phyloP scores from a whole-genome alignment of 2,329 filamentous ascomycete genomes.

The Epichloe brachyelytri region DNA sequence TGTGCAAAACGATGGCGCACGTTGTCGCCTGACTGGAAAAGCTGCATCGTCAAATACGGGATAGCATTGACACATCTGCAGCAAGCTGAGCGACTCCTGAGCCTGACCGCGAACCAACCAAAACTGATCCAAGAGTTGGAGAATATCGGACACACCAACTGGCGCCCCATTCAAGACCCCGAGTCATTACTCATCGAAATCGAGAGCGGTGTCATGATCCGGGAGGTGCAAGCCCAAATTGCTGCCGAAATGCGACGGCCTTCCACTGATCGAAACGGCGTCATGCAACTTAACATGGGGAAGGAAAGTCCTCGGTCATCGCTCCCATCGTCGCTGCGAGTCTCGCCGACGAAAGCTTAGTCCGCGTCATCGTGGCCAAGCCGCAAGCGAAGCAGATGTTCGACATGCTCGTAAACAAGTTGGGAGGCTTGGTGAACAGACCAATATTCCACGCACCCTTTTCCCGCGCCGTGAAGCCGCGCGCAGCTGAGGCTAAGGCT shows the following conservation, averaged over 20 bases:
- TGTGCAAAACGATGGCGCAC: constrained; percentile 5
- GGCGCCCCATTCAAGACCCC: constrained; percentile 36
- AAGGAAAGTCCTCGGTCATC: constrained; percentile 59
- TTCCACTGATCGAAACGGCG: constrained; percentile 27
- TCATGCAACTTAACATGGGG: constrained; percentile 59
- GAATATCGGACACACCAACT: constrained; percentile 43
- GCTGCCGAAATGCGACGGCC: constrained; percentile 41
- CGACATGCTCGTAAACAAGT: constrained; percentile 14
- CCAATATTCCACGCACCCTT: constrained; percentile 46
- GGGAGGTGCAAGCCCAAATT: constrained; percentile 45
- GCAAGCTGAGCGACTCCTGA: constrained; percentile 27
- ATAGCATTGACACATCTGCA: constrained; percentile 27
- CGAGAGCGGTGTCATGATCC: constrained; percentile 48
- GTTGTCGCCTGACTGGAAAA: constrained; percentile 21
- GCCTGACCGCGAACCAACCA: constrained; percentile 9
- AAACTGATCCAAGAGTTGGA: constrained; percentile 28
- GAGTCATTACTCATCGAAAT: constrained; percentile 53
- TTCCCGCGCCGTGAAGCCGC: constrained; percentile 33
- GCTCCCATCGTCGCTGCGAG: constrained; percentile 46
- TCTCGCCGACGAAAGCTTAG: constrained; percentile 38
- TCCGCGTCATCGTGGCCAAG: constrained; percentile 48
- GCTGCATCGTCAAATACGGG: constrained; percentile 25
- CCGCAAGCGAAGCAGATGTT: constrained; percentile 43
- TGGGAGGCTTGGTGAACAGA: constrained; percentile 43
- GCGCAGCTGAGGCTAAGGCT: constrained; percentile 11